Evolutionary conservation across 202 grass and related monocot genomes (phyloP).

Genomic region (Schoenoplectus tabernaemontani): DNA sequence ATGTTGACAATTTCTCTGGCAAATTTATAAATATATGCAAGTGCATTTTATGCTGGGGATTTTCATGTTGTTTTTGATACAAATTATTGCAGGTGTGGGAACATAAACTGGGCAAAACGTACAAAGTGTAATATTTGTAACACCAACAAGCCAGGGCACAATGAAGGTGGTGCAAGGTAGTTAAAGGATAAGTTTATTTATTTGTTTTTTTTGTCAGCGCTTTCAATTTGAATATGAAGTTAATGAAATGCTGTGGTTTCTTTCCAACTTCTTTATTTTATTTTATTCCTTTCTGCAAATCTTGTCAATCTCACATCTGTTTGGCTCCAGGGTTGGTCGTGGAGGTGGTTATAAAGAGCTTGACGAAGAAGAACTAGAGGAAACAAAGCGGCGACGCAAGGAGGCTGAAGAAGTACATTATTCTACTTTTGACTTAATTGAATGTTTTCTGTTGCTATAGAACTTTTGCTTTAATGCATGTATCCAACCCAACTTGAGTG

Average conservation of each 20-base stretch:
- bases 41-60: background rate
- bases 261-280: background rate
- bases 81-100: constrained; percentile 66
- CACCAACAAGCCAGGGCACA: constrained; percentile 87
- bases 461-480: background rate
- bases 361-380: constrained; percentile 95
- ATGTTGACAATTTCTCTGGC: background rate
- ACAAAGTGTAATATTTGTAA: constrained; percentile 93
- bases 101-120: constrained; percentile 97
- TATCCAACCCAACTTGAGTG: background rate
- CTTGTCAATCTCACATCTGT: background rate
- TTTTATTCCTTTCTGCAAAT: background rate
- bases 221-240: background rate
- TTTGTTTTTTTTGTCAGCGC: background rate
- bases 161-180: constrained; percentile 94
- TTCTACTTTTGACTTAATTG: background rate
- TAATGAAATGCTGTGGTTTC: background rate
- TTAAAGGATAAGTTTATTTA: background rate
- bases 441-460: background rate
- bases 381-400: constrained; percentile 72
- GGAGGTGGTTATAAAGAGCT: constrained; percentile 93
- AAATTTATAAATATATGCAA: background rate
- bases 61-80: background rate
- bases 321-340: constrained; percentile 69
- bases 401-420: constrained; percentile 69